These are phyloP conservation scores for Candida saitoana DNA, from an alignment of 805 yeast species.

Conservation along the genomic window DNA sequence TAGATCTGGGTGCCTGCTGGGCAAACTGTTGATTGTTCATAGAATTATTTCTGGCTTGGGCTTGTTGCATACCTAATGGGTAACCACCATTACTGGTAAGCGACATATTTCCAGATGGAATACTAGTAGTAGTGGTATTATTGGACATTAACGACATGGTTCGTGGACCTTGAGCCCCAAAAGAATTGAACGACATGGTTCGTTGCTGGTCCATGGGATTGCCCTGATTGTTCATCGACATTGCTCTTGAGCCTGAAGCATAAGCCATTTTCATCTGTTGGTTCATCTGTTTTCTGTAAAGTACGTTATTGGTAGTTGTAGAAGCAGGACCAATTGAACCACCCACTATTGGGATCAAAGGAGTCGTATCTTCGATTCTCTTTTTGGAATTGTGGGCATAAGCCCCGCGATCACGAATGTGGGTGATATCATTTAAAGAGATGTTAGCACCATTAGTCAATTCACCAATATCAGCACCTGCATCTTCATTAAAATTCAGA, in stretches of 20 bases:
- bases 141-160: slow-evolving; percentile 13
- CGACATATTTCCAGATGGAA: not conserved
- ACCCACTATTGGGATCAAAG: slow-evolving; percentile 68
- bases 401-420: slow-evolving; percentile 62
- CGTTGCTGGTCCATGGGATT: slow-evolving; percentile 35
- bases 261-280: slow-evolving; percentile 59
- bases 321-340: slow-evolving; percentile 18
- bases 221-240: slow-evolving; percentile 33
- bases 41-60: slow-evolving; percentile 6
- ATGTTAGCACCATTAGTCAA: slow-evolving; percentile 36
- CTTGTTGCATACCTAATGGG: not conserved
- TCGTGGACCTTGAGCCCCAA: slow-evolving; percentile 14
- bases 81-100: not conserved
- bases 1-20: slow-evolving; percentile 8
- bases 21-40: not conserved
- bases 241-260: slow-evolving; percentile 44
- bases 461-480: slow-evolving; percentile 31
- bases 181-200: slow-evolving; percentile 40
- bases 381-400: slow-evolving; percentile 45
- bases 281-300: slow-evolving; percentile 67
- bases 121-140: not conserved
- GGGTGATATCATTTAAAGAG: slow-evolving; percentile 62
- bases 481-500: slow-evolving; percentile 10
- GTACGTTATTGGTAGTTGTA: slow-evolving; percentile 42
- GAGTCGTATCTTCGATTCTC: slow-evolving; percentile 52